Percentiles rank a stretch among this genome's conserved stretches.
phyloP scores from a whole-genome alignment of 495 filamentous ascomycete species.

The Talaromyces trachyspermus region DNA sequence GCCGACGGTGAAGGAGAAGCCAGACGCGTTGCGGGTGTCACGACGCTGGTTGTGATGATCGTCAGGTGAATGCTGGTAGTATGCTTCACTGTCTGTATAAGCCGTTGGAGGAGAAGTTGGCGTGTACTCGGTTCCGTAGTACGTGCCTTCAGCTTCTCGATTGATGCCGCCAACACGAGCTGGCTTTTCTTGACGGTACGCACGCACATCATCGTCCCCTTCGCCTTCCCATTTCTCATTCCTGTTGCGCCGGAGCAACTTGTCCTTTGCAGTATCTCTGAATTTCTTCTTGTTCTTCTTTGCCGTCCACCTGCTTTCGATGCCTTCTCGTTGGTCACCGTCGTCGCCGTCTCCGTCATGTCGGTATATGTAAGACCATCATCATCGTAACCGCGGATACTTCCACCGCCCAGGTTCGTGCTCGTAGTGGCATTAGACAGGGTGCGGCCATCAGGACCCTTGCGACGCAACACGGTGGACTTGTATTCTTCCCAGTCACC shows the following conservation, averaged over 20 bases:
- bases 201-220: conserved; percentile 64
- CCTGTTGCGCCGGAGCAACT: conserved; percentile 31
- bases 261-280: conserved; percentile 31
- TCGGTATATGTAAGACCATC: conserved; percentile 46
- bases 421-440: conserved; percentile 71
- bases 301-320: conserved; percentile 36
- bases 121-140: conserved; percentile 56
- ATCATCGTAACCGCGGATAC: conserved; percentile 60
- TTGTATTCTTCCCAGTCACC: conserved; percentile 98
- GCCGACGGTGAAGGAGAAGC: conserved; percentile 44
- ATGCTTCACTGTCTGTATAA: conserved; percentile 45
- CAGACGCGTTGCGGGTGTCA: conserved; percentile 24
- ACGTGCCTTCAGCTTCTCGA: conserved; percentile 62
- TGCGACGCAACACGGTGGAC: conserved; percentile 85
- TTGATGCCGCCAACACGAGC: conserved; percentile 84
- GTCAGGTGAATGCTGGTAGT: conserved; percentile 26
- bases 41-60: conserved; percentile 18
- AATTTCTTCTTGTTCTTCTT: conserved; percentile 32
- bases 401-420: conserved; percentile 74
- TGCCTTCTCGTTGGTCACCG: conserved; percentile 27
- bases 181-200: conserved; percentile 76
- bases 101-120: conserved; percentile 41
- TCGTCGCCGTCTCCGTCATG: conserved; percentile 32
- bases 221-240: conserved; percentile 47
- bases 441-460: conserved; percentile 79